phyloP scores from a whole-genome alignment of 2,329 filamentous ascomycete genomes.

The Pseudopyricularia cyperi region DNA sequence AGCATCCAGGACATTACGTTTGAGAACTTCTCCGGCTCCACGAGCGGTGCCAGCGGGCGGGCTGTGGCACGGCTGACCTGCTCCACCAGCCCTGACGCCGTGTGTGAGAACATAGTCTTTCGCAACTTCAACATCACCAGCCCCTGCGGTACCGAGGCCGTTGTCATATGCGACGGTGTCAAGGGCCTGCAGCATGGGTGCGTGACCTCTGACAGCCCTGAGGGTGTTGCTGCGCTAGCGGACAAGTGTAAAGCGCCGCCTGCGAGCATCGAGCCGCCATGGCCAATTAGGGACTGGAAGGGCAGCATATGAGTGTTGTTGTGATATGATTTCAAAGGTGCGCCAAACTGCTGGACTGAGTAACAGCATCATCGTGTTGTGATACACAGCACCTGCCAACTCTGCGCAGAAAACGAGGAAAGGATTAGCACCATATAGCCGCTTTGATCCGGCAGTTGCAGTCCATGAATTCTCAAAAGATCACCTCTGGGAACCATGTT shows the following conservation, averaged over 20 bases:
- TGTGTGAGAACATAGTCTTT: slow-evolving; percentile 42
- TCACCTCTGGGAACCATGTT: too few species aligned
- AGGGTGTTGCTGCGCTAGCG: slow-evolving; percentile 17
- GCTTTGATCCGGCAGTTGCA: too few species aligned
- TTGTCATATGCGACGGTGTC: slow-evolving; percentile 37
- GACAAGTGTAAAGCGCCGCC: slow-evolving; percentile 16
- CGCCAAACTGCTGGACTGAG: too few species aligned
- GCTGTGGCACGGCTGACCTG: slow-evolving; percentile 42
- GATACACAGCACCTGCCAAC: too few species aligned
- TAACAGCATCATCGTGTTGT: too few species aligned
- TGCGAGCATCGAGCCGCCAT: not conserved
- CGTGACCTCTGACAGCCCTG: slow-evolving; percentile 19
- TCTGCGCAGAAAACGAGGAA: too few species aligned
- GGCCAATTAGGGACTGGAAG: not conserved
- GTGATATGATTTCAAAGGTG: too few species aligned
- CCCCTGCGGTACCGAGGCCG: slow-evolving; percentile 26
- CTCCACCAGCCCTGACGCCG: slow-evolving; percentile 34
- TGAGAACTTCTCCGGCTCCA: slow-evolving; percentile 38
- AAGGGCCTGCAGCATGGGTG: slow-evolving; percentile 21
- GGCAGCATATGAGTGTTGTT: not conserved
- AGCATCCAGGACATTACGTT: slow-evolving; percentile 47
- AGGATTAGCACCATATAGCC: too few species aligned
- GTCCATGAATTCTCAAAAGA: too few species aligned
- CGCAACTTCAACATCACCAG: slow-evolving; percentile 40
- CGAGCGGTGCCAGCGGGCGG: slow-evolving; percentile 23